Base-by-base conservation (phyloP, 108 stramenopile species). In the Schizochytrium sp. region DNA sequence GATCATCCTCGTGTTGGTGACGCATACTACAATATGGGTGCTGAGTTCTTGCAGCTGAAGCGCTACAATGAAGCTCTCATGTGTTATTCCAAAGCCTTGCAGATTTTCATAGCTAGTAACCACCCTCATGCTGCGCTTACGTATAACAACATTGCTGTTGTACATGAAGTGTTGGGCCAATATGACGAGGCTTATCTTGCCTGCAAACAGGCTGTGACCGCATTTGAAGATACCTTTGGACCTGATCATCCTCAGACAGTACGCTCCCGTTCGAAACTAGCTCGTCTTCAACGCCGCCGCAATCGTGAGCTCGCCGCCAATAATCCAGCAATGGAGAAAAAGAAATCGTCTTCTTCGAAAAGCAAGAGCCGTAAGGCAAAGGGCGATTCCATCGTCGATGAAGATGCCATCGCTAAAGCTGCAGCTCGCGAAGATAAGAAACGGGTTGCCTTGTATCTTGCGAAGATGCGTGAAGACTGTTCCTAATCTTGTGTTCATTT, bases 111-210 rank as follows among this genome's bases (percentile, higher is more conserved):
- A 7, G 64, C 2, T 7, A 12, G 10, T 7, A 69, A 15, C 28
- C 64, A 3, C 64, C 3, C 12, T 0, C 3, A 69, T 15, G 64
- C 28, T 8, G 64, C 64, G 64, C 64, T 38, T 8, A 3, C 64
- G 28, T 69, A 69, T 2, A 69, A 69, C 28, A 69, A 69, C 64
- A 69, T 69, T 15, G 64, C 64, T 8, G 64, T 69, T 7, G 64
- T 15, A 44, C 64, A 69, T 15, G 42, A 69, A 44, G 42, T 69
- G 42, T 44, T 69, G 64, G 64, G 64, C 64, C 40, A 69, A 38
- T 69, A 44, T 15, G 64, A 69, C 64, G 64, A 69, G 64, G 64
- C 64, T 44, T 69, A 44, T 44, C 12, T 69, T 15, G 64, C 64
- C 10, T 8, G 64, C 3, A 69, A 69, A 44, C 64, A 69, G 28